Evolutionary conservation across 2,329 filamentous ascomycete species (phyloP).

Genomic region (Monosporascus sp.): DNA sequence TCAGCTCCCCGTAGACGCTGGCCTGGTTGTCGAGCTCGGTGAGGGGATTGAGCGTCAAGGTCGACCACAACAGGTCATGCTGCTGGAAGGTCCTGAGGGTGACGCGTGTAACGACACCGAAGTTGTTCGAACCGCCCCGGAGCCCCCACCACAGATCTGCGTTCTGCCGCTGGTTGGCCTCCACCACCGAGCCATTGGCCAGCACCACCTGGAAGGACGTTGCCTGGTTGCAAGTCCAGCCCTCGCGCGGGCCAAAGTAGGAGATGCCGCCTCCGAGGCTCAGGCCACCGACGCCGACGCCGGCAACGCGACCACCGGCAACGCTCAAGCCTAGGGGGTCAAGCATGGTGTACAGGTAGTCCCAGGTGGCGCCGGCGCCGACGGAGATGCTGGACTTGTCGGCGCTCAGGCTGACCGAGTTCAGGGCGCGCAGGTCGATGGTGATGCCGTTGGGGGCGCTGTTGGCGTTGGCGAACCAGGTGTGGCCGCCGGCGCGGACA

Average conservation of each 20-base stretch:
- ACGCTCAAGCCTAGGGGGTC: conserved; percentile 8
- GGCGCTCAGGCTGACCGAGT: too few species aligned
- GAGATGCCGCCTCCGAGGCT: conserved; percentile 44
- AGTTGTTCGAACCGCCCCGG: not conserved
- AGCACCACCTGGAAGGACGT: conserved; percentile 42
- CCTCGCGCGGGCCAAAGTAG: conserved; percentile 38
- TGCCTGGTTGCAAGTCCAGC: conserved; percentile 43
- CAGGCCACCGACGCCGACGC: conserved; percentile 39
- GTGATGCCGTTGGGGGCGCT: conserved; percentile 36
- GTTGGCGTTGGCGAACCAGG: conserved; percentile 36
- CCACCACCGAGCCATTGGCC: conserved; percentile 36
- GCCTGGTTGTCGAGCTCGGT: not conserved
- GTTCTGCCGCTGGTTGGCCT: not conserved
- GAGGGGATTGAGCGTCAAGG: not conserved
- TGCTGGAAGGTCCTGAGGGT: conserved; percentile 1
- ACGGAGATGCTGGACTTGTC: too few species aligned
- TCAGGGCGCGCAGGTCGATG: conserved; percentile 25
- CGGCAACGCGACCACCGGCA: conserved; percentile 36
- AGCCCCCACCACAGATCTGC: not conserved
- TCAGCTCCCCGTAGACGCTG: not conserved
- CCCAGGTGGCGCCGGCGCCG: too few species aligned
- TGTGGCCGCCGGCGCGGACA: conserved; percentile 46
- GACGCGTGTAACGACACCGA: conserved; percentile 1
- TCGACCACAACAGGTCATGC: not conserved
- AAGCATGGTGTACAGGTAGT: not conserved